A percentile compares a stretch with the other conserved stretches of the same genome.
Evolutionary conservation across 441 rosid genomes (phyloP).

Genomic region (Populus hybrid): DNA sequence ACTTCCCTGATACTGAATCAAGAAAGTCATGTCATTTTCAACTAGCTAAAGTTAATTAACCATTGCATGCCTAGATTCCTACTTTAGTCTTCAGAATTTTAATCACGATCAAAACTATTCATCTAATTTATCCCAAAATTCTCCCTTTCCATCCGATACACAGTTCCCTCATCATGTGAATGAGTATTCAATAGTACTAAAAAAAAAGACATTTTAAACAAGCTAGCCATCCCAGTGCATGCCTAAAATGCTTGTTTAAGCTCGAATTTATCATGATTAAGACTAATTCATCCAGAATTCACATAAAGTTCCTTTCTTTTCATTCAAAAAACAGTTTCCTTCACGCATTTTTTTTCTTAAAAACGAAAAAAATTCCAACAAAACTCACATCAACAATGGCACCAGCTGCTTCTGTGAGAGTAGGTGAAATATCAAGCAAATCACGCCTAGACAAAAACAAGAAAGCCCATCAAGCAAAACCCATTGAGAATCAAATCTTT

Average conservation of each 20-base stretch:
- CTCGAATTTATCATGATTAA: neutral
- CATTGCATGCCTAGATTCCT: neutral
- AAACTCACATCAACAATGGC: constrained; percentile 84
- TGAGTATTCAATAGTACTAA: too few relatives aligned
- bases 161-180: too few relatives aligned
- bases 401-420: too few relatives aligned
- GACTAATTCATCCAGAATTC: neutral
- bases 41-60: neutral
- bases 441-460: constrained; percentile 49
- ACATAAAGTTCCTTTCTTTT: neutral
- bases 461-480: neutral
- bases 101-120: too few relatives aligned
- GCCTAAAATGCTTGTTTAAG: too few relatives aligned
- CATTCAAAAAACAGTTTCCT: neutral
- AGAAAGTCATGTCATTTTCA: neutral
- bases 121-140: too few relatives aligned
- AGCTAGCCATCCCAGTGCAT: too few relatives aligned
- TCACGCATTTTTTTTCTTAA: neutral
- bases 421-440: constrained; percentile 85
- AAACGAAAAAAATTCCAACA: neutral
- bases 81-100: too few relatives aligned
- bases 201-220: too few relatives aligned
- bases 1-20: too few relatives aligned
- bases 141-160: too few relatives aligned
- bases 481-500: constrained; percentile 2